Percentiles rank a stretch among this genome's conserved stretches.
Conservation (phyloP, 495 filamentous ascomycete genomes). For the Penicillium riverlandense region DNA sequence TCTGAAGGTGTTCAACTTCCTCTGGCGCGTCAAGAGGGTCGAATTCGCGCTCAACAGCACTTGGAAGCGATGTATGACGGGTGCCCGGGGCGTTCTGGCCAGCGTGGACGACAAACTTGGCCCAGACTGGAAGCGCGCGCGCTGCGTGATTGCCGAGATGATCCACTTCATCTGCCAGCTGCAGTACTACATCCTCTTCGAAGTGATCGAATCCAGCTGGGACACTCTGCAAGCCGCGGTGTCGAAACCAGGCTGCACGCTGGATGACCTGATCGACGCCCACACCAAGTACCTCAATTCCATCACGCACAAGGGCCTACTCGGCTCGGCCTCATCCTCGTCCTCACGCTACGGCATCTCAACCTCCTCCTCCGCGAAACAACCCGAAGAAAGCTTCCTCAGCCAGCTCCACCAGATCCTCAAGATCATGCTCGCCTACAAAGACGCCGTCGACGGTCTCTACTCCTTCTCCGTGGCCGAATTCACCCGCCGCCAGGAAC, state of each 20-base stretch:
- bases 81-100: constrained; percentile 83
- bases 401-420: constrained; percentile 85
- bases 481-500: constrained; percentile 84
- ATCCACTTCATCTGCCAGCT: constrained; percentile 95
- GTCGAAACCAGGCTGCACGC: constrained; percentile 72
- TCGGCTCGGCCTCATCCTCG: constrained; percentile 57
- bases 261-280: constrained; percentile 90
- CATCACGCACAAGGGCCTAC: constrained; percentile 93
- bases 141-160: constrained; percentile 92
- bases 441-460: constrained; percentile 87
- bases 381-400: constrained; percentile 77
- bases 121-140: constrained; percentile 80
- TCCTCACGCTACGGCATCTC: constrained; percentile 30
- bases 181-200: constrained; percentile 97
- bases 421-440: constrained; percentile 89
- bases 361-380: constrained; percentile 36
- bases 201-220: constrained; percentile 96
- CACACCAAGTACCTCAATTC: constrained; percentile 85
- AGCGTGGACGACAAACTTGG: constrained; percentile 69
- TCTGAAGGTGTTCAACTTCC: constrained; percentile 98
- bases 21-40: constrained; percentile 97
- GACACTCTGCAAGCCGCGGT: constrained; percentile 75
- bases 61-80: constrained; percentile 96
- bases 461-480: constrained; percentile 92
- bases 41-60: constrained; percentile 86